Percentiles rank a stretch among this genome's conserved stretches.
Conservation (phyloP, 495 filamentous ascomycete genomes). For the Aspergillus carlsbadensis region DNA sequence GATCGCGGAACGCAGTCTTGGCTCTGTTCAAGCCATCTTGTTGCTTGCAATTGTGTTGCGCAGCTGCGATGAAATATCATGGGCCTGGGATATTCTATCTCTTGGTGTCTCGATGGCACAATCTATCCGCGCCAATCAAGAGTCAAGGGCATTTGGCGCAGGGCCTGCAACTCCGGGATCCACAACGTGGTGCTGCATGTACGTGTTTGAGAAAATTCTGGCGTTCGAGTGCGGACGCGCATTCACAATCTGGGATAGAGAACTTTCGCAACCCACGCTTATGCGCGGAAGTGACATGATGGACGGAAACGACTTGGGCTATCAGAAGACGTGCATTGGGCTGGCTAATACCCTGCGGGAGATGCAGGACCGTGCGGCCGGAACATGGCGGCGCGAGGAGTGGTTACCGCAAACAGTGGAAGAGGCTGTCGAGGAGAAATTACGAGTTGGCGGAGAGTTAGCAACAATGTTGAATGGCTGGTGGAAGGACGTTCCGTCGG, state of each 20-base stretch:
- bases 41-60: neutral
- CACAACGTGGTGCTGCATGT: conserved; percentile 9
- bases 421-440: conserved; percentile 9
- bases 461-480: neutral
- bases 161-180: neutral
- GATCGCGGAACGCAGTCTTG: neutral
- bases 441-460: conserved; percentile 2
- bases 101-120: conserved; percentile 5
- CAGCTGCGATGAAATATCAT: conserved; percentile 1
- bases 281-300: neutral
- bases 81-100: conserved; percentile 4
- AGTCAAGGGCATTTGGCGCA: too few species aligned
- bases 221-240: conserved; percentile 9
- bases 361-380: neutral
- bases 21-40: neutral
- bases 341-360: conserved; percentile 6
- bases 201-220: conserved; percentile 12
- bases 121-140: conserved; percentile 1
- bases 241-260: conserved; percentile 5
- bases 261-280: neutral
- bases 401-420: conserved; percentile 8
- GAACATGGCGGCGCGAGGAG: conserved; percentile 7
- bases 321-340: neutral
- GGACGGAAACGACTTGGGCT: neutral
- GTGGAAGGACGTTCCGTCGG: neutral